phyloP scores from a whole-genome alignment of 805 yeast species.

The Hanseniaspora meyeri region DNA sequence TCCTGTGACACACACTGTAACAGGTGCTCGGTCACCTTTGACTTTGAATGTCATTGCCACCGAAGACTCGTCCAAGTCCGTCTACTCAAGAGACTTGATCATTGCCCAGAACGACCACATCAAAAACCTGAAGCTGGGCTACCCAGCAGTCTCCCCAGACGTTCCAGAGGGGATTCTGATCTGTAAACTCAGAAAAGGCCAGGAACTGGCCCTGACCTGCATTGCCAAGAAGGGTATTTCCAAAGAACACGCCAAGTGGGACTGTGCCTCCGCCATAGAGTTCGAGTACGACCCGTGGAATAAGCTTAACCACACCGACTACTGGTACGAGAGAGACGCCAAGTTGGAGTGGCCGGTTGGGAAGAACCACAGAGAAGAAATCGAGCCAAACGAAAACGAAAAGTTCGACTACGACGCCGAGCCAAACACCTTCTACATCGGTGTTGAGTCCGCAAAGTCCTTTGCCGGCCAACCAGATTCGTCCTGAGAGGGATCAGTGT shows the following conservation, averaged over 20 bases:
- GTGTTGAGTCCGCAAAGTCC: slow-evolving; percentile 85
- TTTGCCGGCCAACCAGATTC: slow-evolving; percentile 81
- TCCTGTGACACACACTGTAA: slow-evolving; percentile 97
- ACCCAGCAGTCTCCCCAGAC: slow-evolving; percentile 73
- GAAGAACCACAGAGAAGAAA: slow-evolving; percentile 88
- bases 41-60: slow-evolving; percentile 81
- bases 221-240: slow-evolving; percentile 96
- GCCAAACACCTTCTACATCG: slow-evolving; percentile 72
- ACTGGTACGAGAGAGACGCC: slow-evolving; percentile 87
- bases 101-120: slow-evolving; percentile 32
- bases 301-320: slow-evolving; percentile 87
- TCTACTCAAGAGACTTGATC: slow-evolving; percentile 70
- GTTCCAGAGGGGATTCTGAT: slow-evolving; percentile 75
- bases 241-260: slow-evolving; percentile 98
- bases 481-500: slow-evolving; percentile 74
- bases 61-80: slow-evolving; percentile 74
- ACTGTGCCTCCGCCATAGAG: slow-evolving; percentile 89
- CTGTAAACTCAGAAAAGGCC: slow-evolving; percentile 83
- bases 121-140: slow-evolving; percentile 41
- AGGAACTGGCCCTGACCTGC: slow-evolving; percentile 78
- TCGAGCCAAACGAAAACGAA: slow-evolving; percentile 80
- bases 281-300: slow-evolving; percentile 99
- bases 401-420: slow-evolving; percentile 72
- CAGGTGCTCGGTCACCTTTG: slow-evolving; percentile 80
- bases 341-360: slow-evolving; percentile 89